Conservation (phyloP, 192 early-diverging fungal genomes). For the Irineochytrium annulatum region DNA sequence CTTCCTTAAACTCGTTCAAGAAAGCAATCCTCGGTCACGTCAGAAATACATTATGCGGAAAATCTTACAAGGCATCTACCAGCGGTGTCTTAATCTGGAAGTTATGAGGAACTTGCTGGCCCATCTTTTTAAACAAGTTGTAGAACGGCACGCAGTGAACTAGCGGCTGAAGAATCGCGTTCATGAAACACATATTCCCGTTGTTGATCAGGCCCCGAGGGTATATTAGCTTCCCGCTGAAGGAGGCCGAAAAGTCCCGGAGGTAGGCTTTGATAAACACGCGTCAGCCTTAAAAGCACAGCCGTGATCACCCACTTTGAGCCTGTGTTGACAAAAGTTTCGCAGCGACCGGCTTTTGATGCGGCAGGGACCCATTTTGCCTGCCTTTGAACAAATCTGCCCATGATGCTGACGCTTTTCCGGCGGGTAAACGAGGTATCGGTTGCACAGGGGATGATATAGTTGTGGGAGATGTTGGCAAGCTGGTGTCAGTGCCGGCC, state of each 20-base stretch:
- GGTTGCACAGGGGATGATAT: too few species aligned
- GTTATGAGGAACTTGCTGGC: conserved; percentile 58
- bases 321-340: too few species aligned
- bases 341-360: too few species aligned
- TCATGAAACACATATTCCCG: conserved; percentile 99
- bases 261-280: conserved; percentile 13
- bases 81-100: conserved; percentile 77
- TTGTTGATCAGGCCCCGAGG: conserved; percentile 94
- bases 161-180: conserved; percentile 91
- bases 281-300: too few species aligned
- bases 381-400: too few species aligned
- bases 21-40: conserved; percentile 48
- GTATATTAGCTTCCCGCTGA: conserved; percentile 34
- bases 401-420: too few species aligned
- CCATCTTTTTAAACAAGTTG: conserved; percentile 71
- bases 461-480: too few species aligned
- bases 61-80: conserved; percentile 76
- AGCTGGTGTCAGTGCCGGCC: too few species aligned
- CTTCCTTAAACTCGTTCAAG: conserved; percentile 51
- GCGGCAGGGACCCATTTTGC: too few species aligned
- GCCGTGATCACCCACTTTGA: too few species aligned
- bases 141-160: conserved; percentile 90
- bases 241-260: conserved; percentile 11
- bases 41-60: not conserved
- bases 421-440: too few species aligned